phyloP scores from a whole-genome alignment of 345 rosid genomes.

The Diplotaxis tenuifolia region DNA sequence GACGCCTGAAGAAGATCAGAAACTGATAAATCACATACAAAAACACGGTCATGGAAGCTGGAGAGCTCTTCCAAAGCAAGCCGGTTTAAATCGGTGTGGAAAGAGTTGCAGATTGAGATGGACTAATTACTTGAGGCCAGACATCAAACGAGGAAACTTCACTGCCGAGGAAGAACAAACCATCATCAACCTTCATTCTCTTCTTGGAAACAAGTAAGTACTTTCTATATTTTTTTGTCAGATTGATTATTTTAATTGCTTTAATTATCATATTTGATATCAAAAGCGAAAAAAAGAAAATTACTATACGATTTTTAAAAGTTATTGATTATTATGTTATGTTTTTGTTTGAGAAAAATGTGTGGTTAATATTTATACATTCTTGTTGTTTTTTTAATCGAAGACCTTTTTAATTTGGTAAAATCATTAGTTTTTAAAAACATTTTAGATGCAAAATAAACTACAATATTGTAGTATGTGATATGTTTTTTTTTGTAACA shows the following conservation, averaged over 20 bases:
- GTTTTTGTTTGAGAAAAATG: neutral
- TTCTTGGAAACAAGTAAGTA: constrained; percentile 71
- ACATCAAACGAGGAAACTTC: constrained; percentile 72
- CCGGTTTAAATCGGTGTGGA: constrained; percentile 77
- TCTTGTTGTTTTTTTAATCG: neutral
- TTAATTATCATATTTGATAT: neutral
- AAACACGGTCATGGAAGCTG: constrained; percentile 76
- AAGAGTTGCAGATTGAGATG: constrained; percentile 80
- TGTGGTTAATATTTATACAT: neutral
- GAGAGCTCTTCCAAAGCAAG: constrained; percentile 72
- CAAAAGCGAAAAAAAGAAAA: neutral
- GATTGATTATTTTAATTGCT: neutral
- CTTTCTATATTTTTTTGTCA: neutral
- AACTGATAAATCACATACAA: constrained; percentile 50
- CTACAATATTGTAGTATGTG: neutral
- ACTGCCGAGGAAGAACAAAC: constrained; percentile 68
- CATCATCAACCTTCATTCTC: constrained; percentile 63
- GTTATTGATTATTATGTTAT: neutral
- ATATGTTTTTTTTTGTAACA: neutral
- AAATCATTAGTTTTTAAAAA: neutral
- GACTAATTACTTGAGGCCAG: constrained; percentile 80
- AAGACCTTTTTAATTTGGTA: neutral
- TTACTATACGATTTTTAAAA: neutral
- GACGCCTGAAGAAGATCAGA: constrained; percentile 72
- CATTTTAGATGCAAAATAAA: neutral